Evolutionary conservation across 2,329 filamentous ascomycete genomes (phyloP).

Genomic region (Sporothrix brasiliensis): DNA sequence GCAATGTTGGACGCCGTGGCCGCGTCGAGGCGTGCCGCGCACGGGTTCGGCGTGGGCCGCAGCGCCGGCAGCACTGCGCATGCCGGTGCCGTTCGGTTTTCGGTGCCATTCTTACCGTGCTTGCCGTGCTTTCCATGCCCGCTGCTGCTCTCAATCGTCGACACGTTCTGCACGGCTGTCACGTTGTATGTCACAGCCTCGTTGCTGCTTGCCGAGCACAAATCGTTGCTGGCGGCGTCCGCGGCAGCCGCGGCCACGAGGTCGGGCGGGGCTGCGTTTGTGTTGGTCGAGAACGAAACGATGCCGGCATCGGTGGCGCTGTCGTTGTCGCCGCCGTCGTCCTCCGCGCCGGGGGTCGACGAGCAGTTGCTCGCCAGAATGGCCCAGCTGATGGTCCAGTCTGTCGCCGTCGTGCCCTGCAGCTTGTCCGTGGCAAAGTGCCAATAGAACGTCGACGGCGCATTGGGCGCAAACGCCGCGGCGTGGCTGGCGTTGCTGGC

Average conservation of each 20-base stretch:
- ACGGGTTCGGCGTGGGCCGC: neutral
- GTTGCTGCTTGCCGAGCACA: neutral
- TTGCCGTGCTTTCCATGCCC: neutral
- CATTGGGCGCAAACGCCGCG: neutral
- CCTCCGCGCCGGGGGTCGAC: neutral
- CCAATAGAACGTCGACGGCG: slow-evolving; percentile 8
- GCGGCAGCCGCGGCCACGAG: neutral
- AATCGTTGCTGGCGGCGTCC: neutral
- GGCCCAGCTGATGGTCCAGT: slow-evolving; percentile 12
- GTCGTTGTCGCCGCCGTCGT: neutral
- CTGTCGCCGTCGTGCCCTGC: slow-evolving; percentile 2
- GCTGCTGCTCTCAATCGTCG: neutral
- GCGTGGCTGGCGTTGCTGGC: neutral
- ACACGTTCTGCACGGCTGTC: neutral
- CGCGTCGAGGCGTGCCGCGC: neutral
- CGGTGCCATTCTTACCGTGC: neutral
- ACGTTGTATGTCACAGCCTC: neutral
- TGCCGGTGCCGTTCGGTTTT: neutral
- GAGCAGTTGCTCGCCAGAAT: neutral
- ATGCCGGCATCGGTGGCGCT: neutral
- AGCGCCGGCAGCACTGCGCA: neutral
- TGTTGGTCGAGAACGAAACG: neutral
- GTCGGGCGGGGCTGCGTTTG: neutral
- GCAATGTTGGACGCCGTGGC: slow-evolving; percentile 6
- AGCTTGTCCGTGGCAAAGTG: slow-evolving; percentile 15